These are phyloP conservation scores for Podaxis sp. DNA, from an alignment of 768 basidiomycete species.

Conservation along the genomic window DNA sequence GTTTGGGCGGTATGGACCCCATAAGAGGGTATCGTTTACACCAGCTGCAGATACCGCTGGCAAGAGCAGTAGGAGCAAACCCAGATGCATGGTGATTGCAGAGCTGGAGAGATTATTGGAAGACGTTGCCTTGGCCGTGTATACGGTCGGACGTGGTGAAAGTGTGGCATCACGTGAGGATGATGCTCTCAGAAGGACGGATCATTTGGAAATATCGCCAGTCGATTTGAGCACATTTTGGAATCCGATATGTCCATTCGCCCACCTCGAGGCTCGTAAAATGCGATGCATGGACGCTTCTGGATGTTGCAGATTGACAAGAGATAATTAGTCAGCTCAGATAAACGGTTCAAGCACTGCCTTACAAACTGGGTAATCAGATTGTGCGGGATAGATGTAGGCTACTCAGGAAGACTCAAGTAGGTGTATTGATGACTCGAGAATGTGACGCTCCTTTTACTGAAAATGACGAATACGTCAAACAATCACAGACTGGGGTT, in stretches of 20 bases:
- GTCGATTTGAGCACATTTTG: not conserved
- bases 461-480: not conserved
- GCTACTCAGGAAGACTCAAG: constrained; percentile 1
- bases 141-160: constrained; percentile 12
- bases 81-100: constrained; percentile 37
- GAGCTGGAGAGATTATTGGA: constrained; percentile 4
- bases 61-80: constrained; percentile 46
- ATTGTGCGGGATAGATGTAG: not conserved
- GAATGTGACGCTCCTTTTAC: not conserved
- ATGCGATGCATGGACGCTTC: not conserved
- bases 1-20: constrained; percentile 89
- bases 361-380: not conserved
- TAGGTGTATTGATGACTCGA: not conserved
- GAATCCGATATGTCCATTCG: not conserved
- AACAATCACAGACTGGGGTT: not conserved
- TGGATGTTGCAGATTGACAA: constrained; percentile 1
- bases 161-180: constrained; percentile 10
- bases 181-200: not conserved
- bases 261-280: not conserved
- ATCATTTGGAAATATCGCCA: constrained; percentile 4
- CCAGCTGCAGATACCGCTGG: constrained; percentile 36
- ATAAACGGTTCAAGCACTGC: not conserved
- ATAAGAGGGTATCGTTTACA: constrained; percentile 61
- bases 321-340: constrained; percentile 7
- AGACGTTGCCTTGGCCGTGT: not conserved